Evolutionary conservation across 2,329 filamentous ascomycete genomes (phyloP).

Genomic region (Aspergillus pseudotamarii): DNA sequence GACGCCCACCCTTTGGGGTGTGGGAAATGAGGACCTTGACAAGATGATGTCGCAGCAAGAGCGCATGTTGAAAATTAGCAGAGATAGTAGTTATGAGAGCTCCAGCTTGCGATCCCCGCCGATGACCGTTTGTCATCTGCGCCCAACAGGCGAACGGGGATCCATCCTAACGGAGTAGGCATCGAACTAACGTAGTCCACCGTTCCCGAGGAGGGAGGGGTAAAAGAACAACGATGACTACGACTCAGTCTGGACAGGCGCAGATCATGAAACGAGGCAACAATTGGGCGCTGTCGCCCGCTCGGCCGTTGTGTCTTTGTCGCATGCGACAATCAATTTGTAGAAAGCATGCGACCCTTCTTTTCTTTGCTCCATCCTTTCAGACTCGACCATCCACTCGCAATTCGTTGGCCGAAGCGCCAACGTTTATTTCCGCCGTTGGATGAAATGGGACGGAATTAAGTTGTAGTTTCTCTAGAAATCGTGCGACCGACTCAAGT

Average conservation of each 20-base stretch:
- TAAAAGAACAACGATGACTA: slow-evolving; percentile 17
- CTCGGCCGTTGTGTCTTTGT: slow-evolving; percentile 11
- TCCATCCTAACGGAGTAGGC: slow-evolving; percentile 7
- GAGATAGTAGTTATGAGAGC: slow-evolving; percentile 1
- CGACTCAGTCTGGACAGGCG: slow-evolving; percentile 26
- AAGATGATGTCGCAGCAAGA: background rate
- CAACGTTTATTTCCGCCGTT: slow-evolving; percentile 2
- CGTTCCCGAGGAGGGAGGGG: slow-evolving; percentile 28
- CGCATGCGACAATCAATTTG: slow-evolving; percentile 1
- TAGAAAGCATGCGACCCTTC: background rate
- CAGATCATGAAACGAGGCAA: slow-evolving; percentile 31
- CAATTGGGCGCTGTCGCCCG: slow-evolving; percentile 26
- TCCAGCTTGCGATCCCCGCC: slow-evolving; percentile 12
- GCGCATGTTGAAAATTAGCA: background rate
- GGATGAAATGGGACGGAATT: background rate
- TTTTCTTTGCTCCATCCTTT: background rate
- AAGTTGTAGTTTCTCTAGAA: background rate
- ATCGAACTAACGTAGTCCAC: slow-evolving; percentile 20
- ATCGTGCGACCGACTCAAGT: background rate
- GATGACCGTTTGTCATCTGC: slow-evolving; percentile 7
- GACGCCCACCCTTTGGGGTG: background rate
- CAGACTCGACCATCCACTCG: background rate
- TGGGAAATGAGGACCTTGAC: background rate
- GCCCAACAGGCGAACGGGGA: slow-evolving; percentile 13
- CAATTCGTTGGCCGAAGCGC: slow-evolving; percentile 2